Evolutionary conservation across 2,329 filamentous ascomycete genomes (phyloP).

Genomic region (Rosellinia necatrix): DNA sequence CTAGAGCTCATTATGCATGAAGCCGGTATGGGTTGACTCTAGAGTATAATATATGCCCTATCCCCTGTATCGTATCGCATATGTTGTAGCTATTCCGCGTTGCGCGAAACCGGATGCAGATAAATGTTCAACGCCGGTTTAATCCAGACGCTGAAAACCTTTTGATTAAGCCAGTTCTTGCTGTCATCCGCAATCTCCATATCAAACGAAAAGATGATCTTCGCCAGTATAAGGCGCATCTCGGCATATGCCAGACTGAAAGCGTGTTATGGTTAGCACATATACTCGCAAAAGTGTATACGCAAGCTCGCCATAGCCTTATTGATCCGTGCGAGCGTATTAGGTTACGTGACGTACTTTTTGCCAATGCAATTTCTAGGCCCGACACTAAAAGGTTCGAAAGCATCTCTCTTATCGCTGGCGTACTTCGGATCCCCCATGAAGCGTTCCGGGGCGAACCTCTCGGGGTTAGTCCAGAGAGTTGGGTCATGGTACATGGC

Average conservation of each 20-base stretch:
- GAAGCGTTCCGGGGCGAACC: background rate
- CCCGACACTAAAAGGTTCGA: background rate
- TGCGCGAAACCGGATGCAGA: too few relatives aligned
- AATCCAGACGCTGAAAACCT: constrained; percentile 40
- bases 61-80: too few relatives aligned
- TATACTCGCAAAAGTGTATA: too few relatives aligned
- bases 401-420: background rate
- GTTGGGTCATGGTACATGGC: background rate
- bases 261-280: too few relatives aligned
- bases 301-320: too few relatives aligned
- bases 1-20: too few relatives aligned
- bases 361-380: background rate
- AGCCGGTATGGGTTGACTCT: too few relatives aligned
- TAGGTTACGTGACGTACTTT: background rate
- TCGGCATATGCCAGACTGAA: constrained; percentile 47
- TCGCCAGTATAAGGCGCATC: constrained; percentile 46
- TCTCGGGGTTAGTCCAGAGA: background rate
- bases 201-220: constrained; percentile 46
- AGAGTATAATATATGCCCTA: too few relatives aligned
- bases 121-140: constrained; percentile 34
- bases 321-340: too few relatives aligned
- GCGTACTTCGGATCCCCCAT: background rate
- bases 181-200: constrained; percentile 37
- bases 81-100: too few relatives aligned
- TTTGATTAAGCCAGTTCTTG: constrained; percentile 38